A percentile compares a stretch with the other conserved stretches of the same genome.
phyloP scores from a whole-genome alignment of 495 filamentous ascomycete species.

The Hyaloscypha bicolor region DNA sequence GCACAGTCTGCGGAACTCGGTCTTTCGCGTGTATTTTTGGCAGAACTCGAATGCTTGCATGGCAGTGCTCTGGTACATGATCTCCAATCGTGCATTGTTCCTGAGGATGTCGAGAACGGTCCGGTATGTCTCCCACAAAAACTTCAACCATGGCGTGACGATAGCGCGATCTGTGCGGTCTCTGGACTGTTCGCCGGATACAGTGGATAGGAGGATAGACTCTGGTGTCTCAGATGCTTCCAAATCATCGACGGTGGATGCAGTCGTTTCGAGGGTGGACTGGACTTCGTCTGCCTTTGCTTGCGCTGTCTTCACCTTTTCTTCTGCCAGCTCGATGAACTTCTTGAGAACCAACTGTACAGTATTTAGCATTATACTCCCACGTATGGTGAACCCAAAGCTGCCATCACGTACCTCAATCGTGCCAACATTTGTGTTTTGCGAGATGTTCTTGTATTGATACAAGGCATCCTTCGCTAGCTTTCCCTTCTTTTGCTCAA shows the following conservation, averaged over 20 bases:
- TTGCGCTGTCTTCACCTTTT: conserved; percentile 95
- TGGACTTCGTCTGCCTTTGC: conserved; percentile 94
- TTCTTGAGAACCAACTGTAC: conserved; percentile 83
- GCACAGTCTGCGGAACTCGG: conserved; percentile 96
- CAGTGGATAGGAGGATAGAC: conserved; percentile 95
- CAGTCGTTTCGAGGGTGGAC: conserved; percentile 73
- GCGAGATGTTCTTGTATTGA: conserved; percentile 98
- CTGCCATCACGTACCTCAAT: conserved; percentile 70
- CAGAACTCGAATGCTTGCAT: conserved; percentile 99
- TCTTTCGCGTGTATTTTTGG: conserved; percentile 96
- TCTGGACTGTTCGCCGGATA: conserved; percentile 94
- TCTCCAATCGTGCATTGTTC: conserved; percentile 96
- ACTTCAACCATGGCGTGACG: conserved; percentile 98
- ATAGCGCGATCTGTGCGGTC: conserved; percentile 97
- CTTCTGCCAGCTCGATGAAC: conserved; percentile 95
- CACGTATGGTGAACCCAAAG: neutral
- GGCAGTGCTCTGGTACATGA: conserved; percentile 97
- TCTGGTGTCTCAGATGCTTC: conserved; percentile 97
- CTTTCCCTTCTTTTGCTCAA: conserved; percentile 96
- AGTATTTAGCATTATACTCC: conserved; percentile 13
- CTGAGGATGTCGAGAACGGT: conserved; percentile 97
- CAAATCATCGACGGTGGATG: conserved; percentile 84
- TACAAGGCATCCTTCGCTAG: conserved; percentile 98
- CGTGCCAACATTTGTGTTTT: conserved; percentile 97
- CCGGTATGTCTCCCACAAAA: conserved; percentile 99